A percentile compares a stretch with the other conserved stretches of the same genome.
Conservation (phyloP, 257 asterid genomes). For the Nicotiana tabacum region DNA sequence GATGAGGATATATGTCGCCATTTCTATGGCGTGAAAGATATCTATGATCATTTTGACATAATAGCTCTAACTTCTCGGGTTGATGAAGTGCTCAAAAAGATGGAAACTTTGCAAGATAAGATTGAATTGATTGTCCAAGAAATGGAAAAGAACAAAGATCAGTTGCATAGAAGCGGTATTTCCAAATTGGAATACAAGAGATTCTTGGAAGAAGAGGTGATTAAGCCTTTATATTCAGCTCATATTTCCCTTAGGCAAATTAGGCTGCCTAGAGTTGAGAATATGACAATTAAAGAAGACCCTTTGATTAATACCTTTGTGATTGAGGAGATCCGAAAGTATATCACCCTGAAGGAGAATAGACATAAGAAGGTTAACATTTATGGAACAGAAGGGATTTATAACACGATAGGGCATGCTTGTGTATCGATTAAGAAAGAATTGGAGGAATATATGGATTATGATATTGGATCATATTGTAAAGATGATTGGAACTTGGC, state of each 20-base stretch:
- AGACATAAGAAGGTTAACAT: conserved; percentile 56
- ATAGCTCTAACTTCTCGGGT: conserved; percentile 41
- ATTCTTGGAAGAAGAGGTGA: conserved; percentile 65
- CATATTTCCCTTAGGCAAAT: conserved; percentile 83
- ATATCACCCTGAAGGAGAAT: conserved; percentile 70
- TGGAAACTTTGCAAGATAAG: conserved; percentile 62
- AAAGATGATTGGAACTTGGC: conserved; percentile 83
- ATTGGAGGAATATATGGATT: conserved; percentile 82
- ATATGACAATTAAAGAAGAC: conserved; percentile 41
- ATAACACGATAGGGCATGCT: conserved; percentile 83
- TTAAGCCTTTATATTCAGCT: conserved; percentile 70
- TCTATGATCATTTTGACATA: conserved; percentile 32
- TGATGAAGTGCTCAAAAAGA: conserved; percentile 52
- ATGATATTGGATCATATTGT: conserved; percentile 82
- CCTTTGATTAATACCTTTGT: conserved; percentile 66
- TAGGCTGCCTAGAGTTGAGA: conserved; percentile 49
- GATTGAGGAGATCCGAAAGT: conserved; percentile 82
- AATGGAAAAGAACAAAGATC: conserved; percentile 40
- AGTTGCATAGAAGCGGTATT: conserved; percentile 26
- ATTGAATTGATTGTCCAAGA: conserved; percentile 55
- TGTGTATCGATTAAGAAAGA: conserved; percentile 64
- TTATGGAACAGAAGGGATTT: conserved; percentile 50
- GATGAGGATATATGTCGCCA: conserved; percentile 71
- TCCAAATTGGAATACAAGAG: conserved; percentile 53
- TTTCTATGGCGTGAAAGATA: conserved; percentile 35